These are phyloP conservation scores for Stemphylium vesicarium DNA, from an alignment of 2,329 filamentous ascomycete species.

Conservation along the genomic window DNA sequence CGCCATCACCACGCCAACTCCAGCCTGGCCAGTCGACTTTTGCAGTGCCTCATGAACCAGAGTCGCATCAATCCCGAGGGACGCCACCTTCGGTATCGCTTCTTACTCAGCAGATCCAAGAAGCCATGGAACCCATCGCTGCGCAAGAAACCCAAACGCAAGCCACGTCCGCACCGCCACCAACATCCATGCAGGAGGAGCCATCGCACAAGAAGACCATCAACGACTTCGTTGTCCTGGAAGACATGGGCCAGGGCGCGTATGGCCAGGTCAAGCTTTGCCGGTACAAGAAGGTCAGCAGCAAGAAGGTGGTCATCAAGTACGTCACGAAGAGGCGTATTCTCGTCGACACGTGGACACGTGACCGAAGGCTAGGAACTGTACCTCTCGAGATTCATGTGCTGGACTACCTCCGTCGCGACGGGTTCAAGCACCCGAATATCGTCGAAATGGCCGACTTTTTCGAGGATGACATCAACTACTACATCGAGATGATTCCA, in stretches of 20 bases:
- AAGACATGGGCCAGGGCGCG: constrained; percentile 98
- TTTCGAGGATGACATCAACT: constrained; percentile 83
- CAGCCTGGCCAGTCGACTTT: constrained; percentile 71
- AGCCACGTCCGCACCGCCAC: constrained; percentile 22
- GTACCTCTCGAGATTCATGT: constrained; percentile 98
- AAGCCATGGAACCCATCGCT: constrained; percentile 56
- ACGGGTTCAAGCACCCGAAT: constrained; percentile 67
- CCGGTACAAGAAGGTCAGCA: constrained; percentile 76
- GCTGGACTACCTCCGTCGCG: constrained; percentile 85
- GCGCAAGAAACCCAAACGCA: constrained; percentile 46
- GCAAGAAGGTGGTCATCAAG: constrained; percentile 90
- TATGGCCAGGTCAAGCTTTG: constrained; percentile 98
- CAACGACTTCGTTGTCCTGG: constrained; percentile 86
- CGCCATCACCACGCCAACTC: constrained; percentile 78
- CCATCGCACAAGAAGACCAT: constrained; percentile 75
- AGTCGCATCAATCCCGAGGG: constrained; percentile 42
- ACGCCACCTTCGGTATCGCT: constrained; percentile 53
- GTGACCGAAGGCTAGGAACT: constrained; percentile 89
- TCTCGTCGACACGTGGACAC: constrained; percentile 96
- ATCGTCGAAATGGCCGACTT: constrained; percentile 74
- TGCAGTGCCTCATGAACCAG: constrained; percentile 46
- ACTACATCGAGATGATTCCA: constrained; percentile 98
- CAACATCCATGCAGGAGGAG: constrained; percentile 26
- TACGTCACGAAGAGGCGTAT: constrained; percentile 98
- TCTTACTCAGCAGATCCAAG: constrained; percentile 59